Percentiles rank a stretch among this genome's conserved stretches.
Conservation (phyloP, 768 basidiomycete species). For the Cystobasidium onofrii region DNA sequence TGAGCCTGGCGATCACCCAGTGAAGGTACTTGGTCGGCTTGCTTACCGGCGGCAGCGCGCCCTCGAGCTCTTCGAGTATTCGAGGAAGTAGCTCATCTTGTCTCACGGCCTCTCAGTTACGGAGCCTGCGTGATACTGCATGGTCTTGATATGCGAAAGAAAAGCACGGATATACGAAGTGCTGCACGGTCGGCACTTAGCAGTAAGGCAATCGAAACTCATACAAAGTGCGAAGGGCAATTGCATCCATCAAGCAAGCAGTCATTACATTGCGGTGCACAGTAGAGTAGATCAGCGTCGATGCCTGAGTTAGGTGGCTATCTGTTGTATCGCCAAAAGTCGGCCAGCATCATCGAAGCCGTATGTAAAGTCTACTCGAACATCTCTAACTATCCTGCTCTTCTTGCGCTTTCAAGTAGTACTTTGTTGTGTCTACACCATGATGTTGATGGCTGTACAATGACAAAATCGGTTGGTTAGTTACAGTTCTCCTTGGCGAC, state of each 20-base stretch:
- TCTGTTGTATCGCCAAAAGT: too few species aligned
- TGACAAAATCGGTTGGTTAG: not conserved
- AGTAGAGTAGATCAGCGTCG: not conserved
- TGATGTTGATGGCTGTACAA: slow-evolving; percentile 39
- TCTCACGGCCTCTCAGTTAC: not conserved
- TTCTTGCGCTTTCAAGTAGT: slow-evolving; percentile 30
- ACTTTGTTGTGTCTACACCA: slow-evolving; percentile 40
- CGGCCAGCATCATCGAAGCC: too few species aligned
- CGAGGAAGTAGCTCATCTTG: not conserved
- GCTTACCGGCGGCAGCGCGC: not conserved
- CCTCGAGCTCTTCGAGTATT: slow-evolving; percentile 18
- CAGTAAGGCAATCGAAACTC: too few species aligned
- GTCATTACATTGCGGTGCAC: not conserved
- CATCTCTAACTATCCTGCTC: not conserved
- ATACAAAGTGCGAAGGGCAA: too few species aligned
- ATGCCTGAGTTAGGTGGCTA: not conserved
- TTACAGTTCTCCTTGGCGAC: too few species aligned
- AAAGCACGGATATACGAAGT: too few species aligned
- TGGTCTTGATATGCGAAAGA: too few species aligned
- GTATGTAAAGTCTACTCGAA: too few species aligned
- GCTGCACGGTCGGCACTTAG: too few species aligned
- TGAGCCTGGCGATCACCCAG: not conserved
- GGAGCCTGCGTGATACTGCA: too few species aligned
- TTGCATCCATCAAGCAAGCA: too few species aligned
- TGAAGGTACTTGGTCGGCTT: not conserved